Base-by-base conservation (phyloP, 768 basidiomycete species). In the Hygrophorus pudorinus region DNA sequence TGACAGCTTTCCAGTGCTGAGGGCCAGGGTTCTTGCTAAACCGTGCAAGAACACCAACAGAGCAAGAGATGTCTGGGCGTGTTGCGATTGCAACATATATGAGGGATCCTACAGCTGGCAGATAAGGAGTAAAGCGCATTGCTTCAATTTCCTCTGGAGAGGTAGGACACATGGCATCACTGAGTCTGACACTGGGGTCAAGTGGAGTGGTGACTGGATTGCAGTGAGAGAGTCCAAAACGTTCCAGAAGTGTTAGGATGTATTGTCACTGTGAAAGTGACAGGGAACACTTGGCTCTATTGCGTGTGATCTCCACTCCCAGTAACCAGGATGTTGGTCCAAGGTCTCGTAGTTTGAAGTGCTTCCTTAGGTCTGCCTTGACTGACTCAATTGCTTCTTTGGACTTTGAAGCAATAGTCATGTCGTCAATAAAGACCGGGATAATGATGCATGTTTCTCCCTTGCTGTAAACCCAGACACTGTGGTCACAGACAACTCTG, bases 1-100 rank as follows among this genome's bases (percentile, higher is more conserved):
- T 63, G 18, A 62, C 58, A 4, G 63, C 63, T 17, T 57, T 51
- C 67, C 65, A 67, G 50, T 71, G 69, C 0, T 14, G 27, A 6
- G 35, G 16, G 0, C 59, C 61, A 29, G 62, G 59, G 28, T 60
- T 52, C 13, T 35, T 32, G 37, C 45, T 50, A n/a, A n/a, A n/a
- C n/a, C n/a, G n/a, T 7, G 51, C 42, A 14, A 57, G 36, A 10
- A 50, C 44, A 18, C 48, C 32, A 24, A 56, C 46, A 12, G 57
- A 37, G 47, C 48, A 56, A 2, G 57, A 37, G 14, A 62, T 53
- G 40, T 62, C 59, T 1, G 60, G n/a, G n/a, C n/a, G n/a, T n/a
- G n/a, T n/a, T n/a, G n/a, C n/a, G n/a, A n/a, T n/a, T n/a, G n/a
- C n/a, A 61, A 59, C 29, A 64, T 48, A 28, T 56, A 54, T 42